These are phyloP conservation scores for Meyerozyma elateridarum DNA, from an alignment of 1,139 yeast genomes.

Conservation along the genomic window DNA sequence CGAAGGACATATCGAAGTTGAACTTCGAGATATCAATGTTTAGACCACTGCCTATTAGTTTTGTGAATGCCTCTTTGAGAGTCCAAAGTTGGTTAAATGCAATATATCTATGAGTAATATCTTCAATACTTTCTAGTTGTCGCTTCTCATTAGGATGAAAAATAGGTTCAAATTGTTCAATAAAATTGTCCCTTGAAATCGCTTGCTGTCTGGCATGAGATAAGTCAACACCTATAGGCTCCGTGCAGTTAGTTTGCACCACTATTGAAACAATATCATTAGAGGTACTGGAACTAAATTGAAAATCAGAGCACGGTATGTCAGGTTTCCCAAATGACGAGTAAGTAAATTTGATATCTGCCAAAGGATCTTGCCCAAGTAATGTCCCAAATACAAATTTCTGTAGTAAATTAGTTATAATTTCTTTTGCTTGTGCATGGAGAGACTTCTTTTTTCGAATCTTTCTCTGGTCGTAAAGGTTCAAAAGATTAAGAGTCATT, in stretches of 20 bases:
- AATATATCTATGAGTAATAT: slow-evolving; percentile 18
- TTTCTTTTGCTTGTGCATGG: slow-evolving; percentile 15
- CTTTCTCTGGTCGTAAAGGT: neutral
- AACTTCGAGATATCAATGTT: slow-evolving; percentile 42
- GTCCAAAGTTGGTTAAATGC: slow-evolving; percentile 63
- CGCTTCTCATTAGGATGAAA: slow-evolving; percentile 41
- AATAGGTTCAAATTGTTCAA: slow-evolving; percentile 45
- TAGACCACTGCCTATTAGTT: slow-evolving; percentile 58
- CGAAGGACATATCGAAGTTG: slow-evolving; percentile 7
- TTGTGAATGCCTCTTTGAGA: slow-evolving; percentile 65
- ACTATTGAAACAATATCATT: slow-evolving; percentile 44
- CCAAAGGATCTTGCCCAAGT: slow-evolving; percentile 19
- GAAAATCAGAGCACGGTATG: slow-evolving; percentile 16
- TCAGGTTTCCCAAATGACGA: slow-evolving; percentile 38
- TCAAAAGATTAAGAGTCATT: slow-evolving; percentile 3
- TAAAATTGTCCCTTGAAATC: slow-evolving; percentile 25
- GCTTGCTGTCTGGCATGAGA: slow-evolving; percentile 48
- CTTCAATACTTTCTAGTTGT: slow-evolving; percentile 19
- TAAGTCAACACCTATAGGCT: slow-evolving; percentile 56
- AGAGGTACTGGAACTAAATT: slow-evolving; percentile 56
- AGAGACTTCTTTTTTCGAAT: neutral
- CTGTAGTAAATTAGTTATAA: slow-evolving; percentile 22
- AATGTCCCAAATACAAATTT: slow-evolving; percentile 19
- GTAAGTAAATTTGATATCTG: slow-evolving; percentile 17
- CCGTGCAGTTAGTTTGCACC: slow-evolving; percentile 23